Evolutionary conservation across 1,284 basidiomycete genomes (phyloP), one percentile per base, ranked within the genome.

Genomic region (Leccinum subrobustum): DNA sequence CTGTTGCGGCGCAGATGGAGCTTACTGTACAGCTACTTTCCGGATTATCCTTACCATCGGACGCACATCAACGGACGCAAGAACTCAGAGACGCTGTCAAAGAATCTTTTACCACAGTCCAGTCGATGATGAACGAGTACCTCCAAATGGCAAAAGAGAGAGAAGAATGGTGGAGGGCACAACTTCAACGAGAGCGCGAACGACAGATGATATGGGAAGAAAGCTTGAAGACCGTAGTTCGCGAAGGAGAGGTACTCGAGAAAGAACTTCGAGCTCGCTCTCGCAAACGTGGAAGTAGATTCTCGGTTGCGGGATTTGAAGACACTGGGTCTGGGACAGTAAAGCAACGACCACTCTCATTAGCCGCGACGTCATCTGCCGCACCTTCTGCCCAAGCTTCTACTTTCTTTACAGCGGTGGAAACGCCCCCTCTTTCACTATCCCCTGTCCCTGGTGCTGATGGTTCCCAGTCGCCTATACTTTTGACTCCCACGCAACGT

Each of bases 151-250:
- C 84, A 1, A 80, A 81, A 53, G 88, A 91, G 57, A 83, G 96
- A n/a, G 96, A 98, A 68, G 81, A 84, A 51, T 98, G 90, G 86
- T 93, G 88, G 78, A 77, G 78, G 54, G 77, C 76, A 37, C 78
- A 83, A 61, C 79, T 93, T 14, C 80, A 81, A 65, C 79, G 81
- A 20, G 95, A 97, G 71, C 81, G 85, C 54, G 85, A 88, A 70
- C 82, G 92, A 27, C 86, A 91, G 70, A 83, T 79, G 33, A 80
- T 96, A 20, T 98, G 96, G 96, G 95, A 98, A 76, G 92, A 96
- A 75, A 96, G 93, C 74, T 78, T 98, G 70, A 86, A 90, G 56
- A 84, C 86, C 0, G 91, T 97, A 3, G 95, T 95, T 0, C 81
- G 85, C 60, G 93, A 97, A 72, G 94, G 96, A 47, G 93, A 93